Percentiles rank a stretch among this genome's conserved stretches.
Conservation (phyloP, 805 yeast species). For the Candida hispaniensis region DNA sequence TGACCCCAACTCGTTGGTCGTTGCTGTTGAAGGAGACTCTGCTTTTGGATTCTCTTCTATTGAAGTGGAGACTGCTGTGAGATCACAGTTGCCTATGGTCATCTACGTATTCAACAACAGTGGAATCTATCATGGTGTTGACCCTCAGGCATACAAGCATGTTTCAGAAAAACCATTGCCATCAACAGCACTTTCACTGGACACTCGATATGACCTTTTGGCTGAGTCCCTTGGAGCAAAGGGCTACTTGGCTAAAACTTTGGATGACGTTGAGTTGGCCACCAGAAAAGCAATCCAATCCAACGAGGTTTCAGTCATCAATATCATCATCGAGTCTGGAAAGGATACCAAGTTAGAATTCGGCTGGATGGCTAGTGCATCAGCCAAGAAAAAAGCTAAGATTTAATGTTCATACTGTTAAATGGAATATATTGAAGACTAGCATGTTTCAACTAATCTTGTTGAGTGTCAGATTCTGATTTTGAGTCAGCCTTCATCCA, state of each 20-base stretch:
- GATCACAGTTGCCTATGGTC: conserved; percentile 43
- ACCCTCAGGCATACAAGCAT: conserved; percentile 26
- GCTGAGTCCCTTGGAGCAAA: conserved; percentile 46
- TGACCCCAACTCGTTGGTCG: conserved; percentile 35
- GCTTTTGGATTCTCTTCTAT: conserved; percentile 67
- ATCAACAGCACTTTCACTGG: conserved; percentile 47
- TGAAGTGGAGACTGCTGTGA: conserved; percentile 60
- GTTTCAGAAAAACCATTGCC: conserved; percentile 32
- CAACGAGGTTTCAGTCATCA: conserved; percentile 38
- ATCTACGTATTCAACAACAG: conserved; percentile 61
- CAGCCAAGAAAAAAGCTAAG: conserved; percentile 25
- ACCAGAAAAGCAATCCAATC: conserved; percentile 31
- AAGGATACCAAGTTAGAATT: conserved; percentile 44
- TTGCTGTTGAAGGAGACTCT: conserved; percentile 64
- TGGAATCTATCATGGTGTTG: conserved; percentile 60
- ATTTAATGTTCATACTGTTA: too few relatives aligned
- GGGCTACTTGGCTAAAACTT: conserved; percentile 40
- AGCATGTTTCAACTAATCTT: neutral
- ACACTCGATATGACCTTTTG: conserved; percentile 47
- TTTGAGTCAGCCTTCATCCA: too few relatives aligned
- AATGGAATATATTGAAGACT: too few relatives aligned
- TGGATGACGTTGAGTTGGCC: conserved; percentile 32
- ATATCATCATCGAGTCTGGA: conserved; percentile 54
- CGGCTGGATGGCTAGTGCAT: conserved; percentile 56
- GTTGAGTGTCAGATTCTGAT: neutral